Evolutionary conservation across 495 filamentous ascomycete genomes (phyloP), one percentile per base, ranked within the genome.

Genomic region (Trichocladium uniseriatum): DNA sequence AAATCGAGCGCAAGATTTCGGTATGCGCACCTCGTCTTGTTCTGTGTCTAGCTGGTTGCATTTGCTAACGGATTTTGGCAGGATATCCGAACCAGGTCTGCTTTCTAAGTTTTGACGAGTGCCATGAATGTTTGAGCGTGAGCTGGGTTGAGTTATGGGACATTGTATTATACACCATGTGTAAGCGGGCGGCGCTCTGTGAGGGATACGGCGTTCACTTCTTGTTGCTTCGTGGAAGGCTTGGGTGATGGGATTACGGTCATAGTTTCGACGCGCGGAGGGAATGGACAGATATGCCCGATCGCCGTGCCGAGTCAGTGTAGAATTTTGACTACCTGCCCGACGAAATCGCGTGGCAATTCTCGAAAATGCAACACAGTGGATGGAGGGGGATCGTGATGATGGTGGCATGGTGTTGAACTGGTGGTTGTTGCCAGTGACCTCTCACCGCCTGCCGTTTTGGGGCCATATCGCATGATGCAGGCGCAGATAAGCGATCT

Each of bases 1-100:
- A 95, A 64, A 89, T 96, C 52, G 89, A 95, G 75, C 78, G 89
- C 47, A 96, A 96, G 74, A 88, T 96, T 64, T 89, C 86, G 63
- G 89, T 89, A 72, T 70, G 81, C 65, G 7, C 3, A 11, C 7
- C 7, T 11, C 3, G 5, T 32, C 31, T 10, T 29, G 27, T 10
- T 32, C 31, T 14, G 7, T 5, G 31, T 2, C 11, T 32, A 10
- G 31, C 9, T 5, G 31, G 11, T 10, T 14, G 13, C 31, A 32
- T 2, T 32, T 32, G 31, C 31, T 32, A 32, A 32, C 13, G 10
- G 31, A 32, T 32, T 32, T 3, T 11, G 4, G 13, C 31, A 32
- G 31, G 31, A 32, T 32, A 32, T 32, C 31, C 31, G 31, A 32
- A 32, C 31, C 9, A 32, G 31, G 31, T 32, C 31, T 32, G 31